These are phyloP conservation scores for Closterium sp. DNA, from an alignment of 139 green algal genomes.

Conservation along the genomic window DNA sequence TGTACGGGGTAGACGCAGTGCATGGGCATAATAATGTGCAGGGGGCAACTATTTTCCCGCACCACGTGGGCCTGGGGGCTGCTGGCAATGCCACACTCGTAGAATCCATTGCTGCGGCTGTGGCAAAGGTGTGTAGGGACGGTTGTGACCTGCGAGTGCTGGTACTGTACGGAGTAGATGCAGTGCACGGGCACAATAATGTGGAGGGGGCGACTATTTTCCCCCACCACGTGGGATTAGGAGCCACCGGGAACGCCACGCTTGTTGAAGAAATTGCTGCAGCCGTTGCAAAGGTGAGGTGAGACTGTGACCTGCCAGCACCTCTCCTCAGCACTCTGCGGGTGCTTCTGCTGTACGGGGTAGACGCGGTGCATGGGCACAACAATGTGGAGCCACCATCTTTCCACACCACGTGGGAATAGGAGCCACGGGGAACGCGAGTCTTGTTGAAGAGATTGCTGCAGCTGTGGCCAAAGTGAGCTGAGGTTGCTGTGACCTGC, in stretches of 20 bases:
- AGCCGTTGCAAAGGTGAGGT: neutral
- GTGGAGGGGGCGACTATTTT: slow-evolving; percentile 23
- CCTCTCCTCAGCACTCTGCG: neutral
- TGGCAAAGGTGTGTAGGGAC: too few relatives aligned
- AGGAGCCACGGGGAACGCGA: too few relatives aligned
- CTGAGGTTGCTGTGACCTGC: too few relatives aligned
- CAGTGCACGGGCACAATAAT: slow-evolving; percentile 40
- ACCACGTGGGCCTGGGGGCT: slow-evolving; percentile 23
- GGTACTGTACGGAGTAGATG: slow-evolving; percentile 19
- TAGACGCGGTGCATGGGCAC: too few relatives aligned
- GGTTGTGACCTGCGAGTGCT: slow-evolving; percentile 14
- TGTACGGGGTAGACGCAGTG: slow-evolving; percentile 30
- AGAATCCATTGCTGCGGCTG: neutral
- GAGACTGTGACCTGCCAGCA: too few relatives aligned
- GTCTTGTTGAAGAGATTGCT: too few relatives aligned
- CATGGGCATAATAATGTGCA: slow-evolving; percentile 29
- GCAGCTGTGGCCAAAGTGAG: too few relatives aligned
- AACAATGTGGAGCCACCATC: too few relatives aligned
- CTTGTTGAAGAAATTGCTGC: neutral
- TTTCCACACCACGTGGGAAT: too few relatives aligned
- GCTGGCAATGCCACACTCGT: neutral
- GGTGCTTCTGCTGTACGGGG: neutral
- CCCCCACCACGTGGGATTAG: slow-evolving; percentile 23
- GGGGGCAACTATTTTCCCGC: slow-evolving; percentile 23
- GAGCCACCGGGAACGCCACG: neutral